Evolutionary conservation across 345 rosid genomes (phyloP), one percentile per base, ranked within the genome.

Genomic region (Camelina neglecta): DNA sequence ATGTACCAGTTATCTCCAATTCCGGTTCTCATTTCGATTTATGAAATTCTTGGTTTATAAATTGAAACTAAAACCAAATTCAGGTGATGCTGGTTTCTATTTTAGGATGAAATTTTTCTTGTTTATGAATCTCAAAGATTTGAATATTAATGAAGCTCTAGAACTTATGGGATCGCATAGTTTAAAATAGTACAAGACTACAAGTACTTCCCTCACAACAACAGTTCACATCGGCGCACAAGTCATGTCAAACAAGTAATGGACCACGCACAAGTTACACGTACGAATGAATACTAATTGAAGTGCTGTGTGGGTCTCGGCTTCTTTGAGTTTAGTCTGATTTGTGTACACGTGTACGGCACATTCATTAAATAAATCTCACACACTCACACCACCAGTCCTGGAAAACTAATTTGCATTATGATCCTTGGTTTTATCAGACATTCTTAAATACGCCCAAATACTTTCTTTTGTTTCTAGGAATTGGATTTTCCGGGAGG

Each of bases 401-500:
- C 2, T 8, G 41, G 11, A 39, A 41, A 3, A 20, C 7, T 29
- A 51, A 31, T 20, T 60, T 45, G 9, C 58, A 35, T 0, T 44
- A 35, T 35, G 51, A 62, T 10, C 60, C 71, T 20, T 53, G 5
- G 33, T 8, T 5, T 60, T 60, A 29, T 7, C 0, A 1, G 10
- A 18, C 4, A 2, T 68, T 60, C 4, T 35, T 4, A 9, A 4
- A 39, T 50, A 35, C 65, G 23, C 18, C 61, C 73, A 42, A 2
- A 12, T 15, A 8, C 2, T n/a, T 60, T 56, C 8, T n/a, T 39
- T 15, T 29, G 10, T 72, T 11, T 51, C 12, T n/a, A 91, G 97
- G 90, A 49, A 58, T 38, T 88, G 79, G 85, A 88, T 67, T 89
- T 91, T 41, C 95, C 95, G 2, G 97, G 97, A 35, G 95, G 93